Base-by-base conservation (phyloP, 768 basidiomycete genomes). In the Coprinellus aureogranulatus region DNA sequence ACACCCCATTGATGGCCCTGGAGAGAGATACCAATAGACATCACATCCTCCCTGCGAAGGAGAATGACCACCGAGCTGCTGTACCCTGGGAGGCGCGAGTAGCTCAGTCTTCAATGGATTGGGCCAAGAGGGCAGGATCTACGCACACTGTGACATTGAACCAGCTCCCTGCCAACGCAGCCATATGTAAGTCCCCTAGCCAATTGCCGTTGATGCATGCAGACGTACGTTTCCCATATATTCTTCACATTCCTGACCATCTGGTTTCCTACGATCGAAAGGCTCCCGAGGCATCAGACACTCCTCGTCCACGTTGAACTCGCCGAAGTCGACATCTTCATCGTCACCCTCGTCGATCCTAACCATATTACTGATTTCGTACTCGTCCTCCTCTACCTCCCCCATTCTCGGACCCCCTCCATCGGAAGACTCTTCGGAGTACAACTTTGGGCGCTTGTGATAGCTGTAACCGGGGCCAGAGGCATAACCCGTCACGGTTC, bases 171-270 rank as follows among this genome's bases (percentile, higher is more conserved):
- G n/a, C 14, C 6, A 14, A 34, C 6, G 14, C 34, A 34, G 14
- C 14, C 34, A 6, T 14, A 34, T 34, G 34, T 34, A 6, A 34
- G 14, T 34, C 8, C 8, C 14, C 8, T 34, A 34, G 34, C 6
- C 8, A 34, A 34, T 6, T 34, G 14, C 14, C 6, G 34, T 34
- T n/a, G n/a, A n/a, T n/a, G n/a, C n/a, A n/a, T n/a, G n/a, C n/a
- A 37, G 12, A 55, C 59, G 40, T 57, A 78, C 78, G 62, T 78
- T 77, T 16, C 72, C 76, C 64, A 68, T 67, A 58, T 77, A 78
- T 20, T 74, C 73, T 53, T 75, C 75, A 46, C 76, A 77, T 2
- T 76, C 67, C 14, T 63, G 60, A 4, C 72, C 65, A 54, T 77
- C 73, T 4, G 75, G 75, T 18, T 57, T 53, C 6, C 39, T 52